Conservation (phyloP, 495 filamentous ascomycete species). For the Daldinia grandis region DNA sequence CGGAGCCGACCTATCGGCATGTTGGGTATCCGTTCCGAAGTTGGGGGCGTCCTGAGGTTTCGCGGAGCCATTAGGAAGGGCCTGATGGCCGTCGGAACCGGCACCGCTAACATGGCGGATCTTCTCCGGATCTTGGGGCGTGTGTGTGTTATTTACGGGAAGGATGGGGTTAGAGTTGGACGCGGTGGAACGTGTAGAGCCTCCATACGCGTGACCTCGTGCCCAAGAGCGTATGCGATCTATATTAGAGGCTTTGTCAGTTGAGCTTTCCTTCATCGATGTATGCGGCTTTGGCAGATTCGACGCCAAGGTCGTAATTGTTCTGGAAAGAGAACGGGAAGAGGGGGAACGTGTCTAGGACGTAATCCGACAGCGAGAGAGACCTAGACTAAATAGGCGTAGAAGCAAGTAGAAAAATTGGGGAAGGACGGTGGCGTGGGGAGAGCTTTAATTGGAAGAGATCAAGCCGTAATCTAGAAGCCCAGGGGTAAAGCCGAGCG, state of each 20-base stretch:
- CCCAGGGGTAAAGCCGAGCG: conserved; percentile 26
- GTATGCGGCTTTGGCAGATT: conserved; percentile 45
- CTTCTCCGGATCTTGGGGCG: conserved; percentile 29
- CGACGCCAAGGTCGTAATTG: conserved; percentile 45
- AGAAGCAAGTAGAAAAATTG: conserved; percentile 33
- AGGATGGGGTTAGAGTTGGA: conserved; percentile 46
- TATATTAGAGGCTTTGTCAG: conserved; percentile 58
- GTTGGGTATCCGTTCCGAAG: conserved; percentile 34
- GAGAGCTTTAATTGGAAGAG: conserved; percentile 29
- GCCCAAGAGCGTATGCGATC: conserved; percentile 67
- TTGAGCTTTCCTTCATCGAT: conserved; percentile 73
- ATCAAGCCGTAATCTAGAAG: conserved; percentile 33
- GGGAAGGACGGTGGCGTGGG: conserved; percentile 31
- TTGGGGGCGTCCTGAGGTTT: conserved; percentile 7
- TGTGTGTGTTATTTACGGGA: conserved; percentile 46
- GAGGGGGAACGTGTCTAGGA: conserved; percentile 16
- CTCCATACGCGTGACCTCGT: conserved; percentile 64
- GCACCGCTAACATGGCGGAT: conserved; percentile 40
- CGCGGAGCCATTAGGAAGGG: conserved; percentile 16
- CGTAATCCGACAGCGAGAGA: conserved; percentile 31
- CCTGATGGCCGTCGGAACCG: conserved; percentile 32
- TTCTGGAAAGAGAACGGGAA: conserved; percentile 38
- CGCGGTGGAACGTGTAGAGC: conserved; percentile 51
- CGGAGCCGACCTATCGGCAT: conserved; percentile 43
- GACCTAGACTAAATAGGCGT: conserved; percentile 42